Conservation (phyloP, 345 rosid species). For the Arabis hirsuta region DNA sequence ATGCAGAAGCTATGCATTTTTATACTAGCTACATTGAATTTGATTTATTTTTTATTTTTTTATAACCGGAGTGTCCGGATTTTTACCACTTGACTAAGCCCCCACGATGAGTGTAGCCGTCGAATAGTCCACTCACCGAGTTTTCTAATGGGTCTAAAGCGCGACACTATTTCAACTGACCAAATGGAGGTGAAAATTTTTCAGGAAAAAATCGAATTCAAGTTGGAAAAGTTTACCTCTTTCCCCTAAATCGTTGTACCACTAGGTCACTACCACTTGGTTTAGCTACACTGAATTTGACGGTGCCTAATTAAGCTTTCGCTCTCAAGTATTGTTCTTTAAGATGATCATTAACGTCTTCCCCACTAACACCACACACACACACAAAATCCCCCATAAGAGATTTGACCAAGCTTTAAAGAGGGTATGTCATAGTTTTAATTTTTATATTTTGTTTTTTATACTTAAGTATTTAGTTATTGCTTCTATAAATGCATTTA, state of each 20-base stretch:
- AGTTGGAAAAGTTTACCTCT: too few species aligned
- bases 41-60: too few species aligned
- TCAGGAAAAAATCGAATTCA: too few species aligned
- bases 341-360: constrained; percentile 20
- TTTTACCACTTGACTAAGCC: too few species aligned
- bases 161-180: too few species aligned
- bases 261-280: too few species aligned
- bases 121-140: too few species aligned
- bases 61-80: too few species aligned
- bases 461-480: constrained; percentile 27
- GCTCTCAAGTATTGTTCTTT: constrained; percentile 9
- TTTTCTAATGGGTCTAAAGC: too few species aligned
- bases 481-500: constrained; percentile 41
- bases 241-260: too few species aligned
- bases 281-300: background rate
- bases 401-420: constrained; percentile 29
- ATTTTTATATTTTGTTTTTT: constrained; percentile 20
- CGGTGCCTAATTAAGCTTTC: background rate
- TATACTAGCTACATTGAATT: background rate
- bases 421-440: constrained; percentile 16
- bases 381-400: background rate
- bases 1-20: background rate
- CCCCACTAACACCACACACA: background rate
- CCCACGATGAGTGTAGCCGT: too few species aligned
- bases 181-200: too few species aligned